phyloP scores from a whole-genome alignment of 768 basidiomycete genomes.

The Hirschioporus abietinus region DNA sequence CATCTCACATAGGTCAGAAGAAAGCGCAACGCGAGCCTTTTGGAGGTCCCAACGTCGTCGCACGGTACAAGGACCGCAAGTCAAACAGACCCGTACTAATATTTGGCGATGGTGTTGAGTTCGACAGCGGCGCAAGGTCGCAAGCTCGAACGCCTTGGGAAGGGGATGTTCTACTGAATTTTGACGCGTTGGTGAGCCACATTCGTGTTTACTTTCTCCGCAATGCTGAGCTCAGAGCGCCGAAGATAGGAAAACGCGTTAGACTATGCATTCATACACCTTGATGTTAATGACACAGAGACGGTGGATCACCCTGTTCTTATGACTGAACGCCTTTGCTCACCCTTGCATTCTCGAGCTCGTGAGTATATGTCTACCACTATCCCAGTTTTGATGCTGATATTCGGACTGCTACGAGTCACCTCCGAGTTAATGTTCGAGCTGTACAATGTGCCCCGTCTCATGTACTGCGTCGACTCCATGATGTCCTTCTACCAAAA shows the following conservation, averaged over 20 bases:
- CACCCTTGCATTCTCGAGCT: slow-evolving; percentile 83
- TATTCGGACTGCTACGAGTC: slow-evolving; percentile 37
- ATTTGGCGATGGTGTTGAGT: slow-evolving; percentile 84
- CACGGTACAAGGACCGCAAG: slow-evolving; percentile 88
- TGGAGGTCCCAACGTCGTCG: slow-evolving; percentile 62
- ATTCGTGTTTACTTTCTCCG: not conserved
- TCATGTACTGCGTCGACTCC: slow-evolving; percentile 86
- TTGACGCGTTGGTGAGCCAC: slow-evolving; percentile 81
- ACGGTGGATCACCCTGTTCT: slow-evolving; percentile 82
- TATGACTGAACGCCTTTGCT: slow-evolving; percentile 89
- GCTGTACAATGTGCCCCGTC: slow-evolving; percentile 77
- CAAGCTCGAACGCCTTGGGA: slow-evolving; percentile 87
- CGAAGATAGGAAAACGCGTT: slow-evolving; percentile 83
- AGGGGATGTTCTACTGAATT: slow-evolving; percentile 87
- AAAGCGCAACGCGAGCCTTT: slow-evolving; percentile 34
- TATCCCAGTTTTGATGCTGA: slow-evolving; percentile 5
- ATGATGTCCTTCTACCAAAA: slow-evolving; percentile 92
- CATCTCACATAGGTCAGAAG: slow-evolving; percentile 11
- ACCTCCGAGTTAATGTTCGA: slow-evolving; percentile 98
- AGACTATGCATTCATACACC: slow-evolving; percentile 84
- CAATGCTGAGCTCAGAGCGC: slow-evolving; percentile 5
- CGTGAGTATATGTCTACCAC: slow-evolving; percentile 42
- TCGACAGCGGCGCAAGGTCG: slow-evolving; percentile 76
- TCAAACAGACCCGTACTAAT: slow-evolving; percentile 77
- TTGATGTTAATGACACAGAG: slow-evolving; percentile 68